These are phyloP conservation scores for Anisodus tanguticus DNA, from an alignment of 257 asterid species.

Conservation along the genomic window DNA sequence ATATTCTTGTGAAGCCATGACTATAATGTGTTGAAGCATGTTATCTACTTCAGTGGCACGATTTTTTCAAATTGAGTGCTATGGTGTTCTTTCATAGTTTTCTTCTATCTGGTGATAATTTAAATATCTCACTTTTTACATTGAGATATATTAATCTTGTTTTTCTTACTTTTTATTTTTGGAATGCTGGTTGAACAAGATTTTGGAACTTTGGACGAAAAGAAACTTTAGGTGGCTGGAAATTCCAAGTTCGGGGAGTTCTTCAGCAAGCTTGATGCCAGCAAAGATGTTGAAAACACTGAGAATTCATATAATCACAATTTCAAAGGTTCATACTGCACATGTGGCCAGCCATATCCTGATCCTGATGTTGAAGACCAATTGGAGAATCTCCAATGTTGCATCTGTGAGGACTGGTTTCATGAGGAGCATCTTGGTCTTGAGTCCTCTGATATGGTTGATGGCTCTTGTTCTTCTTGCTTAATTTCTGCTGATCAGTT, in stretches of 20 bases:
- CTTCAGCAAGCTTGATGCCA: slow-evolving; percentile 82
- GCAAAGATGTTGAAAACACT: slow-evolving; percentile 78
- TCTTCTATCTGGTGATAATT: slow-evolving; percentile 8
- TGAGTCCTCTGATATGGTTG: slow-evolving; percentile 67
- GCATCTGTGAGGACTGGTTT: slow-evolving; percentile 98
- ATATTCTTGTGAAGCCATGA: neutral
- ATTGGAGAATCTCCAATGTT: slow-evolving; percentile 92
- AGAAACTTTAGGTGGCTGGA: slow-evolving; percentile 96
- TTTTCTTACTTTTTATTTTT: neutral
- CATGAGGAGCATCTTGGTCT: slow-evolving; percentile 95
- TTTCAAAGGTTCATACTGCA: slow-evolving; percentile 93
- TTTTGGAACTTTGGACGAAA: slow-evolving; percentile 97
- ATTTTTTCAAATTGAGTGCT: neutral
- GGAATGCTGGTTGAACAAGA: slow-evolving; percentile 47
- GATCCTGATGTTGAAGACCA: slow-evolving; percentile 96
- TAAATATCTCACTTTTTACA: neutral
- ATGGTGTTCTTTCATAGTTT: neutral
- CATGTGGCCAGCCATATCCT: slow-evolving; percentile 87
- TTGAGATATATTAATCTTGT: slow-evolving; percentile 33
- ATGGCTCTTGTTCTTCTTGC: slow-evolving; percentile 30
- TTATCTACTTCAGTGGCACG: neutral
- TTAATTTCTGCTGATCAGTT: slow-evolving; percentile 9
- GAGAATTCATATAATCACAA: slow-evolving; percentile 81
- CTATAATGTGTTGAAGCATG: neutral
- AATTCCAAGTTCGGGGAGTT: slow-evolving; percentile 90